These are phyloP conservation scores for Pezicula rhizophila DNA, from an alignment of 2,329 filamentous ascomycete genomes.

Conservation along the genomic window DNA sequence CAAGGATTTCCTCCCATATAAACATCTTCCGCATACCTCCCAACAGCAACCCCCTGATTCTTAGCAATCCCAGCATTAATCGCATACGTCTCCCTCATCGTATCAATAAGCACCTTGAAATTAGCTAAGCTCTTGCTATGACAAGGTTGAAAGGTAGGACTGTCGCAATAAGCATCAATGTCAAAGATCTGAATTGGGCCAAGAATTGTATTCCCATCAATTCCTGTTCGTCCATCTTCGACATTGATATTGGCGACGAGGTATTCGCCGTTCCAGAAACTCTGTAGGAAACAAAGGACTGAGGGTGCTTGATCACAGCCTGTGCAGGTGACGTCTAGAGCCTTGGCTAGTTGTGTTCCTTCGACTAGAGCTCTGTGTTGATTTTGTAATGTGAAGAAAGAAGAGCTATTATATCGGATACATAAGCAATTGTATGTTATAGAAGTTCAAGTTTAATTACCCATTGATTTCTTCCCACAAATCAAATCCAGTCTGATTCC, in stretches of 20 bases:
- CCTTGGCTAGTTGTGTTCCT: slow-evolving; percentile 58
- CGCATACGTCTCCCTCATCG: slow-evolving; percentile 59
- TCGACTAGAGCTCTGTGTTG: slow-evolving; percentile 57
- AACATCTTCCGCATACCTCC: slow-evolving; percentile 63
- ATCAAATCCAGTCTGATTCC: slow-evolving; percentile 60
- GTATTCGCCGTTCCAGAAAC: slow-evolving; percentile 64
- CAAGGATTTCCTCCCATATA: slow-evolving; percentile 78
- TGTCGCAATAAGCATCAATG: slow-evolving; percentile 59
- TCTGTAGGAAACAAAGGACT: slow-evolving; percentile 66
- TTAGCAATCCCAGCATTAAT: slow-evolving; percentile 60
- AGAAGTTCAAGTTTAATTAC: too few relatives aligned
- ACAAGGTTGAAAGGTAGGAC: slow-evolving; percentile 65
- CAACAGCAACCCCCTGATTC: slow-evolving; percentile 57
- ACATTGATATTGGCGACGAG: slow-evolving; percentile 63
- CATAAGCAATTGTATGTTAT: too few relatives aligned
- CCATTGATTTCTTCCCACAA: slow-evolving; percentile 80
- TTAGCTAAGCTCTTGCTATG: slow-evolving; percentile 56
- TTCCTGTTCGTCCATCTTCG: slow-evolving; percentile 56
- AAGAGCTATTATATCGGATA: slow-evolving; percentile 34
- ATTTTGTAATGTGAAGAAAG: slow-evolving; percentile 70
- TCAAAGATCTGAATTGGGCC: slow-evolving; percentile 64
- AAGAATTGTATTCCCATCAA: slow-evolving; percentile 66
- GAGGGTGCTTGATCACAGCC: slow-evolving; percentile 62
- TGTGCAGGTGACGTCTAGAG: slow-evolving; percentile 52
- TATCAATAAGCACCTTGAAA: slow-evolving; percentile 67